Evolutionary conservation across 179 eudicot species (phyloP).

Genomic region (Silene vulgaris): DNA sequence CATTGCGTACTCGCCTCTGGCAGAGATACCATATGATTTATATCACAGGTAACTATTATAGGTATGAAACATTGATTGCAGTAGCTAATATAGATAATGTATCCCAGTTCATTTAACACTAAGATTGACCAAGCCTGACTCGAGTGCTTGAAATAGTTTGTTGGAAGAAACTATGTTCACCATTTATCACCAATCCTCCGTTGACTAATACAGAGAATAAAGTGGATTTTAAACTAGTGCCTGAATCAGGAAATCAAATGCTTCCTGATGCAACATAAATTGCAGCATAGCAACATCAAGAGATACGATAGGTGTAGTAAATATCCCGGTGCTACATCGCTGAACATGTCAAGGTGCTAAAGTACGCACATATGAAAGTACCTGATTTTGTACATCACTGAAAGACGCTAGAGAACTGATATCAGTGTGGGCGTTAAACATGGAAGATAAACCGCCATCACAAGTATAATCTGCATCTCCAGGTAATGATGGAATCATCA

Average conservation of each 20-base stretch:
- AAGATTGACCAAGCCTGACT: conserved; percentile 9
- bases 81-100: conserved; percentile 2
- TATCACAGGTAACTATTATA: background rate
- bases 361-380: conserved; percentile 9
- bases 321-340: no score
- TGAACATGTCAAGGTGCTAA: background rate
- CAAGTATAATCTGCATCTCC: conserved; percentile 27
- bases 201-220: no score
- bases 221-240: background rate
- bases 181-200: background rate
- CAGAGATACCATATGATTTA: background rate
- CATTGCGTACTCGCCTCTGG: background rate
- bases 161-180: background rate
- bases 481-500: conserved; percentile 18
- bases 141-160: background rate
- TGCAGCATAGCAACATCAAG: background rate
- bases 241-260: conserved; percentile 2
- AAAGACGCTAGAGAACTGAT: conserved; percentile 17
- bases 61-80: background rate
- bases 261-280: background rate
- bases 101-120: background rate
- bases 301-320: no score
- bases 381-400: conserved; percentile 35
- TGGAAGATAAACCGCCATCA: conserved; percentile 29
- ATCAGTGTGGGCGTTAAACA: conserved; percentile 19